Evolutionary conservation across 208 protist species (phyloP).

Genomic region (Wallacemonas sp.): DNA sequence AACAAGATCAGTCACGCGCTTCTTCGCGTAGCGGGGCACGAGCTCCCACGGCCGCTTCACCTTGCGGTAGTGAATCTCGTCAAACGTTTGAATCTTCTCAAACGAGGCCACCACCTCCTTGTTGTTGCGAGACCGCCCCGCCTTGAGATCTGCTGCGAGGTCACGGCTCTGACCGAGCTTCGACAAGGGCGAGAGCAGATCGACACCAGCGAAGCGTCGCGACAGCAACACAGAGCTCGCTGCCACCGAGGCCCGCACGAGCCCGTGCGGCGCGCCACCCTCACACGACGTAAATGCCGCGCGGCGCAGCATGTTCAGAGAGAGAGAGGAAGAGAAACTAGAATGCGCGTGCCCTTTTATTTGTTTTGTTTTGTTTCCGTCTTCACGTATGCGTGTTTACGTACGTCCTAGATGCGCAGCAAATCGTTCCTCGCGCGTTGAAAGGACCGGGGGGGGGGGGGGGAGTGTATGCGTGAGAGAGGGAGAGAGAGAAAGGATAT

Average conservation of each 20-base stretch:
- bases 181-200: slow-evolving; percentile 73
- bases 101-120: slow-evolving; percentile 82
- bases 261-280: no score
- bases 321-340: background rate
- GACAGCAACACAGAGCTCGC: slow-evolving; percentile 13
- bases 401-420: no score
- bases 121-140: slow-evolving; percentile 69
- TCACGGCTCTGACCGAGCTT: slow-evolving; percentile 85
- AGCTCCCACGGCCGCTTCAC: slow-evolving; percentile 78
- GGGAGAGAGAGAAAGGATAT: no score
- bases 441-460: no score
- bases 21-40: slow-evolving; percentile 78
- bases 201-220: slow-evolving; percentile 46
- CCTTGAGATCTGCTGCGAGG: slow-evolving; percentile 73
- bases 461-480: no score
- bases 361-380: no score
- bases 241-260: no score
- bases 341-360: no score
- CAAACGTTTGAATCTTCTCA: slow-evolving; percentile 78
- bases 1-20: slow-evolving; percentile 82
- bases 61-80: slow-evolving; percentile 89
- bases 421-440: no score
- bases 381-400: no score
- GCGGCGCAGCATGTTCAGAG: background rate
- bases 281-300: background rate